Evolutionary conservation across 2,329 filamentous ascomycete species (phyloP), one percentile per base, ranked within the genome.

Genomic region (Pyrenophora seminiperda): DNA sequence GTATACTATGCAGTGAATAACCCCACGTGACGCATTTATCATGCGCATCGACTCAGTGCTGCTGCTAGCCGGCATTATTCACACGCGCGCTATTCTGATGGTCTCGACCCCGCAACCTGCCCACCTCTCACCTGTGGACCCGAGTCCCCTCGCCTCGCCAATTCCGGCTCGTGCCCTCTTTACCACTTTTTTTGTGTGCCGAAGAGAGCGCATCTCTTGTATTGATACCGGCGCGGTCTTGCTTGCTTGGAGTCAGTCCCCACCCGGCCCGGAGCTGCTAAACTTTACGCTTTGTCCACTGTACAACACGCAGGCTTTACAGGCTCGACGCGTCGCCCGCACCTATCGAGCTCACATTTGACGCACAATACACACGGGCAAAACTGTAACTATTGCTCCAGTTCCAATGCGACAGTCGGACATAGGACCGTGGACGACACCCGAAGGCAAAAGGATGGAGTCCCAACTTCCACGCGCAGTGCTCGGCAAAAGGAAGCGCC

Each of bases 61-160:
- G 7, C 31, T 38, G 31, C 42, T 31, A 6, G 43, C 48, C 15
- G 27, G 24, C 10, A 34, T 15, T 42, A 34, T 15, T 42, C 18
- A 36, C 29, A 39, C 43, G 33, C 43, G 33, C 48, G 47, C 47
- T 50, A 50, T 45, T 40, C 17, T 33, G 22, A 11, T 30, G 44
- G 18, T 38, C 24, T 24, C 29, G 45, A 59, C 58, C 58, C 55
- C 58, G 50, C 58, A 59, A 48, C 44, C 45, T 41, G 32, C 38
- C 48, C 38, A 32, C 38, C 47, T 31, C 37, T 30, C 43, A 36
- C 43, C 22, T 33, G 40, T 27, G 24, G 24, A 27, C 24, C 24
- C 32, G 14, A 42, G 20, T 37, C 47, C 47, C 34, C 47, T 29
- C 50, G 40, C 34, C 47, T 29, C 50, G 40, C 43, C 43, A 30